Conservation (phyloP, 305 asterid genomes). For the Solanum chacoense region DNA sequence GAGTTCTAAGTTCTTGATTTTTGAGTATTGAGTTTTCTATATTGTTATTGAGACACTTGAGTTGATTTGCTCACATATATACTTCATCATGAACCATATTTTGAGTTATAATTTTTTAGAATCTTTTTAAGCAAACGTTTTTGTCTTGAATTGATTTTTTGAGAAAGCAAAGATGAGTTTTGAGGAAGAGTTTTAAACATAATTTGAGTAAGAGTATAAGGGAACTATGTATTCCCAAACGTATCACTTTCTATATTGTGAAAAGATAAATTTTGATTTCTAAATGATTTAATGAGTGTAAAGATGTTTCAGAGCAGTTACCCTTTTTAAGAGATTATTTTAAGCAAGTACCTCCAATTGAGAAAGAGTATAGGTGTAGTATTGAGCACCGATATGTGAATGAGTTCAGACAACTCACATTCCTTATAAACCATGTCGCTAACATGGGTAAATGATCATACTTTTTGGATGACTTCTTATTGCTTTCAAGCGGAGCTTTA, state of each 20-base stretch:
- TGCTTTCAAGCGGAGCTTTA: not conserved
- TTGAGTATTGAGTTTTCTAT: not conserved
- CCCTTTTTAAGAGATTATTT: not conserved
- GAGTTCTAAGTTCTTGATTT: not conserved
- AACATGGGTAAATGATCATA: not conserved
- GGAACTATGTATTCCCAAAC: not conserved
- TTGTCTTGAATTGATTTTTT: not conserved
- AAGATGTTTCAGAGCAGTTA: not conserved
- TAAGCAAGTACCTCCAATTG: not conserved
- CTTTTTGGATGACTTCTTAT: not conserved
- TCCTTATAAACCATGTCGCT: not conserved
- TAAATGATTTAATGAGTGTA: not conserved
- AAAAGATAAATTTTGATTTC: not conserved
- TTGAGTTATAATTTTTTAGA: not conserved
- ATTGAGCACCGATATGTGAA: not conserved
- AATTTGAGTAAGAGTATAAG: not conserved
- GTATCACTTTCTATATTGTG: not conserved
- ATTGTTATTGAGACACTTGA: not conserved
- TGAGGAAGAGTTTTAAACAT: too few relatives aligned
- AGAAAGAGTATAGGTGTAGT: not conserved
- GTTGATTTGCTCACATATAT: not conserved
- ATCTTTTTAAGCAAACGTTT: not conserved
- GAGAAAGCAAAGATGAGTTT: not conserved
- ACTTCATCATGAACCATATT: not conserved
- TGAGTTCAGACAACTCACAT: not conserved